Percentiles rank a stretch among this genome's conserved stretches.
These are phyloP conservation scores for Coelastrella sp. DNA, from an alignment of 139 green algal genomes.

Conservation along the genomic window DNA sequence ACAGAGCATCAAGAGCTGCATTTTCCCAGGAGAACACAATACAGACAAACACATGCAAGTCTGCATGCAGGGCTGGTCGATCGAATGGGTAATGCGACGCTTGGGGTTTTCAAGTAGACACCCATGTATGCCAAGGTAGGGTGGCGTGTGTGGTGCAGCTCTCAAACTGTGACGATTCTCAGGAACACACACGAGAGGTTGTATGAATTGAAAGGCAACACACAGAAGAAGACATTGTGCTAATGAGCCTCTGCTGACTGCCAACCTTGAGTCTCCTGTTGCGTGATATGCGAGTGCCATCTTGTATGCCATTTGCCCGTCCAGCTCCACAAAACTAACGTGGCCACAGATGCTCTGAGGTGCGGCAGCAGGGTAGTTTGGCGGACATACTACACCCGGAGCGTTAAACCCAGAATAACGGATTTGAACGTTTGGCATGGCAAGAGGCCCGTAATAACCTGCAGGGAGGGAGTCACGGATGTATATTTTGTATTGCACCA, in stretches of 20 bases:
- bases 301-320: conserved; percentile 32
- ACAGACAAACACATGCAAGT: not conserved
- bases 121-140: not conserved
- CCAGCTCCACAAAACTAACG: conserved; percentile 28
- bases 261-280: not conserved
- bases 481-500: too few relatives aligned
- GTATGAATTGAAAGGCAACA: too few relatives aligned
- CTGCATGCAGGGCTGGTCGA: not conserved
- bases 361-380: conserved; percentile 1
- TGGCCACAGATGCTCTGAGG: conserved; percentile 24
- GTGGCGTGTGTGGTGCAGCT: not conserved
- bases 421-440: not conserved
- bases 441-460: not conserved
- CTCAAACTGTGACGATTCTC: not conserved
- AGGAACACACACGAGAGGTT: too few relatives aligned
- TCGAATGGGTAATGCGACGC: too few relatives aligned
- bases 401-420: not conserved
- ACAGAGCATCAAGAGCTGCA: not conserved
- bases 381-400: not conserved
- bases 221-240: too few relatives aligned
- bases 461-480: not conserved
- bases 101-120: too few relatives aligned
- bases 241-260: not conserved
- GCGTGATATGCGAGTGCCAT: conserved; percentile 8
- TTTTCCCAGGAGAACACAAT: not conserved